Percentiles rank a stretch among this genome's conserved stretches.
These are phyloP conservation scores for Trichoderma pleuroti DNA, from an alignment of 2,329 filamentous ascomycete genomes.

Conservation along the genomic window DNA sequence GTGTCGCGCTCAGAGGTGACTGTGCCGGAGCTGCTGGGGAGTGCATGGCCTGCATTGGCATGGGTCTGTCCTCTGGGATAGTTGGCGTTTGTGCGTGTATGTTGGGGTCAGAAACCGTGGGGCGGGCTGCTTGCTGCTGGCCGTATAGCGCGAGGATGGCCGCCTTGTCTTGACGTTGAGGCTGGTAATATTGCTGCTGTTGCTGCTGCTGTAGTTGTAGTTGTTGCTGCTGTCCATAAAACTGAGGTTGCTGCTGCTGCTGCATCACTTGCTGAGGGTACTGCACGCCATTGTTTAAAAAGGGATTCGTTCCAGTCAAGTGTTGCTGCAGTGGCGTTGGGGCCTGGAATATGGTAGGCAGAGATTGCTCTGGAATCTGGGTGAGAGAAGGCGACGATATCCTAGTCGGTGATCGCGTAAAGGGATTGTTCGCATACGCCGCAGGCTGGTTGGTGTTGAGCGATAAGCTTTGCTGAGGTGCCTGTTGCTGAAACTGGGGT, in stretches of 20 bases:
- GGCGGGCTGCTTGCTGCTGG: conserved; percentile 51
- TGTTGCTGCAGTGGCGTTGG: conserved; percentile 30
- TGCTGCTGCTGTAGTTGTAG: conserved; percentile 28
- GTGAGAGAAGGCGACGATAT: conserved; percentile 49
- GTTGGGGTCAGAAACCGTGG: conserved; percentile 30
- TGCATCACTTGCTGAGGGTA: conserved; percentile 26
- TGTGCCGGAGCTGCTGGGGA: conserved; percentile 28
- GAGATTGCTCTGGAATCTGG: conserved; percentile 52
- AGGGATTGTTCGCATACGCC: conserved; percentile 44
- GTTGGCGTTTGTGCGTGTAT: conserved; percentile 29
- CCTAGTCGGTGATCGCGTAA: conserved; percentile 46
- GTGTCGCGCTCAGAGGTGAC: conserved; percentile 31
- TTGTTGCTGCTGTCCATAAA: conserved; percentile 21
- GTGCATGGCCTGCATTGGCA: conserved; percentile 27
- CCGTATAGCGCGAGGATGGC: conserved; percentile 75
- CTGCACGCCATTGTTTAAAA: conserved; percentile 33
- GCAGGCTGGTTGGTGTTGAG: conserved; percentile 39
- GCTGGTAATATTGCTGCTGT: conserved; percentile 34
- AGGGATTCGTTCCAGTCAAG: conserved; percentile 36
- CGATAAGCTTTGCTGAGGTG: conserved; percentile 38
- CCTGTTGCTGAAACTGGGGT: conserved; percentile 26
- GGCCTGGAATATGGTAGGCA: conserved; percentile 41
- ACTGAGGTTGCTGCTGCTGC: conserved; percentile 30
- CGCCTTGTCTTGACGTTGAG: conserved; percentile 61
- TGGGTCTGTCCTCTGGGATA: conserved; percentile 30